Conservation (phyloP, 176 grass and related monocot genomes). For the Areca catechu region DNA sequence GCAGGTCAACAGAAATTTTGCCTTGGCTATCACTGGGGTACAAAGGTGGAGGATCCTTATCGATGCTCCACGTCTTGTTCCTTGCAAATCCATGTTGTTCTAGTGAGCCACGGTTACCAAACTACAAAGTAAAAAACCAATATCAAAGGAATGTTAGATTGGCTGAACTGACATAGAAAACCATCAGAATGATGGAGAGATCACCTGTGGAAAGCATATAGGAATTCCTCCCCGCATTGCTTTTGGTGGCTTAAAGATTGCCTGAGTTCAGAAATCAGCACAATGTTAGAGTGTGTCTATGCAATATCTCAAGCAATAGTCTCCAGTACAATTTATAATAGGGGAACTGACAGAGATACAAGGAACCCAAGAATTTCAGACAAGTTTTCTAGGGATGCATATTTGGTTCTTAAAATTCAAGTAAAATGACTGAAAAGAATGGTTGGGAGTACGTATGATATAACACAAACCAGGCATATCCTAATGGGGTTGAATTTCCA, state of each 20-base stretch:
- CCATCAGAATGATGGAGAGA: neutral
- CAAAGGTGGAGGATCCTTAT: slow-evolving; percentile 36
- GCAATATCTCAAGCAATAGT: too few species aligned
- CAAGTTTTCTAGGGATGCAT: too few species aligned
- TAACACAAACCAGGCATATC: too few species aligned
- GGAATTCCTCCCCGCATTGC: slow-evolving; percentile 26
- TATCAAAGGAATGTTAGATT: too few species aligned
- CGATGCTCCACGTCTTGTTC: slow-evolving; percentile 72
- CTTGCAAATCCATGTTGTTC: slow-evolving; percentile 95
- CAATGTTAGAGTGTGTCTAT: neutral
- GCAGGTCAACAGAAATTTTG: slow-evolving; percentile 51
- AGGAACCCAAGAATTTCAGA: too few species aligned
- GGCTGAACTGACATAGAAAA: neutral
- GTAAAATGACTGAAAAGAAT: too few species aligned
- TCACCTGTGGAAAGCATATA: slow-evolving; percentile 37
- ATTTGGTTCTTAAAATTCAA: too few species aligned
- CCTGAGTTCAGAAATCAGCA: slow-evolving; percentile 15
- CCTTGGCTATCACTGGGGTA: slow-evolving; percentile 20
- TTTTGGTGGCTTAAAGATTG: slow-evolving; percentile 27
- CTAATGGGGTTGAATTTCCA: too few species aligned
- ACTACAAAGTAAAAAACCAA: slow-evolving; percentile 22
- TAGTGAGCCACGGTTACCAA: slow-evolving; percentile 57
- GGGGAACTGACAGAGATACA: too few species aligned
- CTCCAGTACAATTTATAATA: too few species aligned
- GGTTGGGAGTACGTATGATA: too few species aligned